phyloP scores from a whole-genome alignment of 169 alveolate species.

The Plasmodium gallinaceum region DNA sequence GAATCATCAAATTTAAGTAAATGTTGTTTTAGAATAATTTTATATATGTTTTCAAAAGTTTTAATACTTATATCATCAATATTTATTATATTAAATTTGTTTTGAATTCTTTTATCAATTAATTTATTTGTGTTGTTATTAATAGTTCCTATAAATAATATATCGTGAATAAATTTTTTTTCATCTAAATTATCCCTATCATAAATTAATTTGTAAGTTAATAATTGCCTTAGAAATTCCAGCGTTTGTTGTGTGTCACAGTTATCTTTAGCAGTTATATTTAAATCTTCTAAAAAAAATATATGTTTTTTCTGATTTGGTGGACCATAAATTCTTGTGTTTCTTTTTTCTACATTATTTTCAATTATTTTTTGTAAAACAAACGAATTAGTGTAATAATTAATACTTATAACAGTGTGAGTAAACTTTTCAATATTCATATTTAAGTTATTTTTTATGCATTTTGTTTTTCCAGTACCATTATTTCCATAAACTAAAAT shows the following conservation, averaged over 20 bases:
- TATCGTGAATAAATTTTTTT: slow-evolving; percentile 93
- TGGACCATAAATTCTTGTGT: slow-evolving; percentile 95
- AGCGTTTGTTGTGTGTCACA: slow-evolving; percentile 96
- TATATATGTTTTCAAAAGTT: slow-evolving; percentile 89
- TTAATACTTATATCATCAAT: slow-evolving; percentile 91
- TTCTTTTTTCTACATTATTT: slow-evolving; percentile 92
- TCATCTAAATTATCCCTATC: slow-evolving; percentile 95
- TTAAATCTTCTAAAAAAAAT: slow-evolving; percentile 95
- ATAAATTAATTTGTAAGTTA: slow-evolving; percentile 89
- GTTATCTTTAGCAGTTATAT: slow-evolving; percentile 95
- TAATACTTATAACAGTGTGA: slow-evolving; percentile 64
- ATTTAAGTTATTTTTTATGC: slow-evolving; percentile 68
- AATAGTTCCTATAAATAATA: slow-evolving; percentile 94
- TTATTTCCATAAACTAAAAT: slow-evolving; percentile 65
- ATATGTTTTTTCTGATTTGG: slow-evolving; percentile 93
- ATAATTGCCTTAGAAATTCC: slow-evolving; percentile 91
- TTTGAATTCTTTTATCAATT: slow-evolving; percentile 93
- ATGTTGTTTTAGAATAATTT: slow-evolving; percentile 91
- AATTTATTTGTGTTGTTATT: slow-evolving; percentile 96
- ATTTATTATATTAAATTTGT: slow-evolving; percentile 93
- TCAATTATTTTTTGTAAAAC: slow-evolving; percentile 87
- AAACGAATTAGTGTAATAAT: slow-evolving; percentile 73
- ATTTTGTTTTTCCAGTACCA: slow-evolving; percentile 74
- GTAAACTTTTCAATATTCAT: slow-evolving; percentile 77
- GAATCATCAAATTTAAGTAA: slow-evolving; percentile 90